Evolutionary conservation across 1,284 basidiomycete species (phyloP).

Genomic region (Microbotryum silenes-acaulis): DNA sequence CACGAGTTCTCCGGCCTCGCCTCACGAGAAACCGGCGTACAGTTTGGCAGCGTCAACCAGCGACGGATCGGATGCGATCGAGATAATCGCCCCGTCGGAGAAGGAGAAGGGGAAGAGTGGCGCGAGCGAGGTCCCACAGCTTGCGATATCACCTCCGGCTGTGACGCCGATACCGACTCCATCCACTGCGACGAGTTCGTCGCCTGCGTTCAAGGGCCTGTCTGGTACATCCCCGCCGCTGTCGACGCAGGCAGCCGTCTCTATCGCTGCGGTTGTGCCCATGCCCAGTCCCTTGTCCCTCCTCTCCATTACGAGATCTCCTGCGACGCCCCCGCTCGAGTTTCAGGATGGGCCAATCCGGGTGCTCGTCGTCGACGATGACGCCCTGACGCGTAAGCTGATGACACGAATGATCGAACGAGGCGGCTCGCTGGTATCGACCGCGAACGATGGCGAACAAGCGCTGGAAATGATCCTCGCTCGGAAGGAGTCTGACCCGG

Average conservation of each 20-base stretch:
- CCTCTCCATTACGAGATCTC: background rate
- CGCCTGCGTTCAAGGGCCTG: too few relatives aligned
- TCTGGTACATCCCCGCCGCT: background rate
- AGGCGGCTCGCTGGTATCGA: conserved; percentile 64
- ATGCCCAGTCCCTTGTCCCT: background rate
- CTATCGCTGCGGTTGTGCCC: background rate
- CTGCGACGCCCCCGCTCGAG: background rate
- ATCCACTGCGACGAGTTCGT: too few relatives aligned
- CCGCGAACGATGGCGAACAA: conserved; percentile 76
- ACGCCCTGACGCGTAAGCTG: conserved; percentile 64
- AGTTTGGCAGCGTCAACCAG: too few relatives aligned
- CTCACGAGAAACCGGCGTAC: too few relatives aligned
- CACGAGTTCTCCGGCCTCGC: too few relatives aligned
- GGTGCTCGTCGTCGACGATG: conserved; percentile 43
- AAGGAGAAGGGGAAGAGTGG: too few relatives aligned
- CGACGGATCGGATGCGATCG: too few relatives aligned
- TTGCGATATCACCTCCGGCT: too few relatives aligned
- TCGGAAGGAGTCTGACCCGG: conserved; percentile 9
- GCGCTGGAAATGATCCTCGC: conserved; percentile 65
- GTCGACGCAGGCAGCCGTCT: background rate
- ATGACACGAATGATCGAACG: conserved; percentile 71
- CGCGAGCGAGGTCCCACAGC: too few relatives aligned
- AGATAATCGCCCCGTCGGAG: too few relatives aligned
- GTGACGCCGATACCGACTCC: too few relatives aligned
- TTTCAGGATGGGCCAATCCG: conserved; percentile 29